A percentile compares a stretch with the other conserved stretches of the same genome.
Conservation (phyloP, 345 rosid genomes). For the Eucalyptus viminalis region DNA sequence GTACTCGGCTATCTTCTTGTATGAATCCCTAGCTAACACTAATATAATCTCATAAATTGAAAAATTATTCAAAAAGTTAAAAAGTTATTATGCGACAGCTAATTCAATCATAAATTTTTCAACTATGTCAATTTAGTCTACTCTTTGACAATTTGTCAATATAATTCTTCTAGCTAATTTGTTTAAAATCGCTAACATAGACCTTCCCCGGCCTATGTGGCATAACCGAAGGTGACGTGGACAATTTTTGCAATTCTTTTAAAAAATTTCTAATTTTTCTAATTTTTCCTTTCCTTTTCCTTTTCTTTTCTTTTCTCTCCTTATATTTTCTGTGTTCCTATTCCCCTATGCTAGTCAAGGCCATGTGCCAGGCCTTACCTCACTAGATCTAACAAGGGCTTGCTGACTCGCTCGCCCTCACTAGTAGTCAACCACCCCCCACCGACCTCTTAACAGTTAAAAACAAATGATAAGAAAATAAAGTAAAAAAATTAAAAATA, state of each 20-base stretch:
- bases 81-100: rapidly evolving
- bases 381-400: not conserved
- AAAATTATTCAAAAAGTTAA: too few species aligned
- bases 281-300: too few species aligned
- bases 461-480: too few species aligned
- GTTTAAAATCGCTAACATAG: not conserved
- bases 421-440: not conserved
- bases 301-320: too few species aligned
- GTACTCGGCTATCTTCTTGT: not conserved
- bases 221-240: too few species aligned
- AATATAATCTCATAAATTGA: not conserved
- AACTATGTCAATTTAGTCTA: too few species aligned
- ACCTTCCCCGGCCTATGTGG: rapidly evolving
- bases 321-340: too few species aligned
- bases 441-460: rapidly evolving
- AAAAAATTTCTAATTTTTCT: too few species aligned
- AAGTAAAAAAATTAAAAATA: too few species aligned
- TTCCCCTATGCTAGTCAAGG: not conserved
- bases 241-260: too few species aligned
- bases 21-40: not conserved
- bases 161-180: not conserved
- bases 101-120: too few species aligned
- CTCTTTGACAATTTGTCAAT: not conserved
- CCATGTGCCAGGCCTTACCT: too few species aligned
- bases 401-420: rapidly evolving